These are phyloP conservation scores for Emydomyces testavorans DNA, from an alignment of 2,329 filamentous ascomycete genomes.

Conservation along the genomic window DNA sequence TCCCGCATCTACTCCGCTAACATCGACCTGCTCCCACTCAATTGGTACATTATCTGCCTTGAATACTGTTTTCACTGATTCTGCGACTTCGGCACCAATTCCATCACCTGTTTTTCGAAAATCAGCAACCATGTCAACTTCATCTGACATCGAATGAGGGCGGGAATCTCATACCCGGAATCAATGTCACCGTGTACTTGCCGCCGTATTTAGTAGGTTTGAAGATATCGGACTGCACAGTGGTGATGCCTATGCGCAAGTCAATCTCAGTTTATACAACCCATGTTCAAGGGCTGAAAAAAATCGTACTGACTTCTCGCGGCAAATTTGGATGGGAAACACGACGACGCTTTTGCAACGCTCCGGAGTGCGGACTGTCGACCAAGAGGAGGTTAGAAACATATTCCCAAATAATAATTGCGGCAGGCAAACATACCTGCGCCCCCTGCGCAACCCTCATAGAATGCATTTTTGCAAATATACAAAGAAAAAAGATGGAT, in stretches of 20 bases:
- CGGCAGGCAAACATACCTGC: slow-evolving; percentile 26
- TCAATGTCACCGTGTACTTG: slow-evolving; percentile 98
- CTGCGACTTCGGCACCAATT: slow-evolving; percentile 94
- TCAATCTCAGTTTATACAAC: background rate
- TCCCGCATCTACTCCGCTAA: slow-evolving; percentile 76
- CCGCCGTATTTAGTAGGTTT: slow-evolving; percentile 98
- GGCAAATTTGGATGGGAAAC: slow-evolving; percentile 41
- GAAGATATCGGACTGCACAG: slow-evolving; percentile 89
- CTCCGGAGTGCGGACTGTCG: slow-evolving; percentile 46
- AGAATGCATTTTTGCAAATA: slow-evolving; percentile 30
- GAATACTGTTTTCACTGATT: slow-evolving; percentile 98
- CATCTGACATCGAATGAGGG: slow-evolving; percentile 15
- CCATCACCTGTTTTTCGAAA: slow-evolving; percentile 54
- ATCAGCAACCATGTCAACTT: background rate
- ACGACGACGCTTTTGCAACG: slow-evolving; percentile 38
- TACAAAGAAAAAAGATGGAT: no score
- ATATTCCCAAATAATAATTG: slow-evolving; percentile 2
- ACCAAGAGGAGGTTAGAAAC: slow-evolving; percentile 34
- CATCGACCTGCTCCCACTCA: slow-evolving; percentile 97
- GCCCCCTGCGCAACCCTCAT: slow-evolving; percentile 31
- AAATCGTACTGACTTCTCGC: slow-evolving; percentile 42
- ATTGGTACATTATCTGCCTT: slow-evolving; percentile 98
- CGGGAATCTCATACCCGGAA: slow-evolving; percentile 56
- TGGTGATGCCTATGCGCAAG: slow-evolving; percentile 51
- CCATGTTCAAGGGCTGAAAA: background rate